A percentile compares a stretch with the other conserved stretches of the same genome.
Conservation (phyloP, 192 early-diverging fungal genomes). For the Entrophospora sp. region DNA sequence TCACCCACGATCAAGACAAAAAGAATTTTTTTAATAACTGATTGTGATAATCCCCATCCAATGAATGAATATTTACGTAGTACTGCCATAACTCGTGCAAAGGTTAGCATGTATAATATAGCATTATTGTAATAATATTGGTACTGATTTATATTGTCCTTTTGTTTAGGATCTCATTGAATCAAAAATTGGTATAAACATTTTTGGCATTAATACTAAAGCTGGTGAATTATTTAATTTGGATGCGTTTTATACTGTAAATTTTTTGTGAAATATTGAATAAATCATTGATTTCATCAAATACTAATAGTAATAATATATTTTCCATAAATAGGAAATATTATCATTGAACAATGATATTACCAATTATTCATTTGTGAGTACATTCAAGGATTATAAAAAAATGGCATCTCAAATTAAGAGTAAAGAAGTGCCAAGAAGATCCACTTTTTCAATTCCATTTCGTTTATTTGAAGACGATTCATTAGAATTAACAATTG, state of each 20-base stretch:
- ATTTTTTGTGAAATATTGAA: not conserved
- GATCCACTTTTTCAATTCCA: conserved; percentile 50
- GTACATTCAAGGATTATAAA: conserved; percentile 26
- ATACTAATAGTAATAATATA: not conserved
- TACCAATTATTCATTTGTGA: conserved; percentile 17
- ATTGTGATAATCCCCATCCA: conserved; percentile 54
- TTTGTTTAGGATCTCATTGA: conserved; percentile 45
- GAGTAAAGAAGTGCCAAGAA: conserved; percentile 54
- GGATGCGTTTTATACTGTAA: conserved; percentile 52
- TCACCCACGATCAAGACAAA: conserved; percentile 43
- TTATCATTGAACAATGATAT: no score
- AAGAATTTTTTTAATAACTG: conserved; percentile 66
- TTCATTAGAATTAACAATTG: conserved; percentile 57
- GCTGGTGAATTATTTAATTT: conserved; percentile 42
- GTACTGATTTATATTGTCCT: not conserved
- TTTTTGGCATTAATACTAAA: conserved; percentile 54
- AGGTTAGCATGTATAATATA: conserved; percentile 29
- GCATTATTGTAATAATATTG: not conserved
- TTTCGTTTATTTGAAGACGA: conserved; percentile 42
- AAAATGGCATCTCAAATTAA: conserved; percentile 44
- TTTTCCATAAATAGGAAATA: conserved; percentile 26
- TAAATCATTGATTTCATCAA: not conserved
- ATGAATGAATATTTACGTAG: conserved; percentile 35
- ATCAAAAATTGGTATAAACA: conserved; percentile 47
- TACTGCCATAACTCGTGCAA: conserved; percentile 48